Conservation (phyloP, 1,139 yeast genomes). For the Chernovozyma aurita region DNA sequence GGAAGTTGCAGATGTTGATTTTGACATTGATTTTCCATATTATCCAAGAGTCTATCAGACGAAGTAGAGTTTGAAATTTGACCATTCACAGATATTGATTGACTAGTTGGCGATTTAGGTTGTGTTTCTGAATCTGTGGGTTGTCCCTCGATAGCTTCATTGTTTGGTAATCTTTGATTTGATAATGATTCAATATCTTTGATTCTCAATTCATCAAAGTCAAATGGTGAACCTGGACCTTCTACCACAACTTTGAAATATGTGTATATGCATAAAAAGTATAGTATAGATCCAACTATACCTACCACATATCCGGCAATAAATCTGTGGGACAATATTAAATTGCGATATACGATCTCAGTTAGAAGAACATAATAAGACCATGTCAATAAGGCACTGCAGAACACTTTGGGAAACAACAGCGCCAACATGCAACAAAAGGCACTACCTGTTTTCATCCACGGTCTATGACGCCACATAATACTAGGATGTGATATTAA, state of each 20-base stretch:
- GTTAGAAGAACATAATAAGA: conserved; percentile 41
- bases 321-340: conserved; percentile 11
- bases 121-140: neutral
- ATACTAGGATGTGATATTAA: conserved; percentile 20
- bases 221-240: conserved; percentile 68
- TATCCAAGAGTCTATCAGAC: neutral
- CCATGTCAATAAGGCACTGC: conserved; percentile 54
- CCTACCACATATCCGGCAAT: conserved; percentile 13
- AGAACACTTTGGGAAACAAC: conserved; percentile 57
- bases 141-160: conserved; percentile 4
- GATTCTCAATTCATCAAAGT: conserved; percentile 22
- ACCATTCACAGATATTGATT: neutral
- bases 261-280: conserved; percentile 27
- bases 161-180: conserved; percentile 7
- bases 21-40: neutral
- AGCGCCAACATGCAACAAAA: conserved; percentile 47
- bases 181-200: conserved; percentile 10
- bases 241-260: conserved; percentile 50
- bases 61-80: neutral
- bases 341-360: conserved; percentile 15
- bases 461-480: conserved; percentile 13
- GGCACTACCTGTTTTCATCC: conserved; percentile 13
- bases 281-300: conserved; percentile 17
- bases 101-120: neutral
- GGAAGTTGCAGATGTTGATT: neutral